A percentile compares a stretch with the other conserved stretches of the same genome.
Conservation (phyloP, 768 basidiomycete species). For the Pleurotus tuoliensis region DNA sequence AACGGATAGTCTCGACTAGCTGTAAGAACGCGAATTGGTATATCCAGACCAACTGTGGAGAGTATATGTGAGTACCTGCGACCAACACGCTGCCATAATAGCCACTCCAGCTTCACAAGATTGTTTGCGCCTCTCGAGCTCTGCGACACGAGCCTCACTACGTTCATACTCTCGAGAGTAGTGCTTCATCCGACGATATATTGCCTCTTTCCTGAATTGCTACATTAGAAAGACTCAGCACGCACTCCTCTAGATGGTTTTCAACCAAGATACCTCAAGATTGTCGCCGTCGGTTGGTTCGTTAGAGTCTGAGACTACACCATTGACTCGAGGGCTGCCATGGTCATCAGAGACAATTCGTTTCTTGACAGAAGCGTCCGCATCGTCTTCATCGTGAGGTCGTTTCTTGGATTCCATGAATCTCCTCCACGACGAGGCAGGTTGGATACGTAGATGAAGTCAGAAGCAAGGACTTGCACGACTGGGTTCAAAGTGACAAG, state of each 20-base stretch:
- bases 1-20: slow-evolving; percentile 65
- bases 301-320: slow-evolving; percentile 36
- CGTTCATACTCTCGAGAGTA: slow-evolving; percentile 75
- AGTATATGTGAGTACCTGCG: slow-evolving; percentile 45
- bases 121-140: slow-evolving; percentile 61
- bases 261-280: slow-evolving; percentile 52
- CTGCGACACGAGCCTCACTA: slow-evolving; percentile 53
- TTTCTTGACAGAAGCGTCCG: slow-evolving; percentile 45
- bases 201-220: slow-evolving; percentile 85
- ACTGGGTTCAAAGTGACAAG: not conserved
- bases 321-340: slow-evolving; percentile 54
- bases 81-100: slow-evolving; percentile 78
- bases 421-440: not conserved
- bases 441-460: not conserved
- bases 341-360: slow-evolving; percentile 46
- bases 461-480: not conserved
- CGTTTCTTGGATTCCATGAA: slow-evolving; percentile 60
- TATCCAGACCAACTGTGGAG: slow-evolving; percentile 6
- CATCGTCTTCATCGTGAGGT: slow-evolving; percentile 50
- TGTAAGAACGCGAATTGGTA: slow-evolving; percentile 21
- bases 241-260: no score
- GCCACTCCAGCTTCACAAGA: slow-evolving; percentile 69
- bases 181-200: slow-evolving; percentile 80
- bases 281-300: slow-evolving; percentile 51
- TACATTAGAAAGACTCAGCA: slow-evolving; percentile 22